phyloP scores from a whole-genome alignment of 2,329 filamentous ascomycete genomes.

The Arthroderma sp. region DNA sequence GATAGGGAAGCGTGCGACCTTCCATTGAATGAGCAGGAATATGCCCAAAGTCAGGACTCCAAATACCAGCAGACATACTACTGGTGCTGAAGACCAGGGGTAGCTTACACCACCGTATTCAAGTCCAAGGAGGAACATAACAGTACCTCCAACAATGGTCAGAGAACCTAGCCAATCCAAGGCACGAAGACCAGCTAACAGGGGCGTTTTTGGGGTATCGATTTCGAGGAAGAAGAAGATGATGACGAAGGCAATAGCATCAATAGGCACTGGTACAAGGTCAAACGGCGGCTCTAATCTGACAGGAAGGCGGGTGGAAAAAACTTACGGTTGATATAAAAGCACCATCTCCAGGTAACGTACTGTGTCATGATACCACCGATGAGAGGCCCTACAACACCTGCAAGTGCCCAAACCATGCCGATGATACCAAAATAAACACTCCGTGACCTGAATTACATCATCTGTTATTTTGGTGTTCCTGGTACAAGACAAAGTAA shows the following conservation, averaged over 20 bases:
- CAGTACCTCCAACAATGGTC: slow-evolving; percentile 51
- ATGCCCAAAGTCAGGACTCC: slow-evolving; percentile 49
- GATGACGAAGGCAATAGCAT: slow-evolving; percentile 41
- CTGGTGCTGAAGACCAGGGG: slow-evolving; percentile 62
- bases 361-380: slow-evolving; percentile 33
- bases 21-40: slow-evolving; percentile 62
- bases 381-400: slow-evolving; percentile 14
- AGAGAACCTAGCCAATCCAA: slow-evolving; percentile 52
- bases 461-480: slow-evolving; percentile 34
- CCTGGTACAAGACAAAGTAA: slow-evolving; percentile 15
- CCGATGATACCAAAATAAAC: slow-evolving; percentile 32
- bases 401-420: slow-evolving; percentile 36
- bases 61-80: slow-evolving; percentile 66
- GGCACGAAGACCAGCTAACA: slow-evolving; percentile 43
- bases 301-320: background rate
- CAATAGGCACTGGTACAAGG: slow-evolving; percentile 37
- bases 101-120: slow-evolving; percentile 66
- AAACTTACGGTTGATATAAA: slow-evolving; percentile 43
- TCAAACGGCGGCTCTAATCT: background rate
- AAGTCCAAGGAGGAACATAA: slow-evolving; percentile 78
- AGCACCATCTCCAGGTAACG: slow-evolving; percentile 49
- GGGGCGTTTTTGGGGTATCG: slow-evolving; percentile 46
- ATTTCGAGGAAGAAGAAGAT: slow-evolving; percentile 48
- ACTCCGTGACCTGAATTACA: slow-evolving; percentile 47
- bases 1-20: slow-evolving; percentile 57